A percentile compares a stretch with the other conserved stretches of the same genome.
These are phyloP conservation scores for Microthyrium microscopicum DNA, from an alignment of 2,329 filamentous ascomycete genomes.

Conservation along the genomic window DNA sequence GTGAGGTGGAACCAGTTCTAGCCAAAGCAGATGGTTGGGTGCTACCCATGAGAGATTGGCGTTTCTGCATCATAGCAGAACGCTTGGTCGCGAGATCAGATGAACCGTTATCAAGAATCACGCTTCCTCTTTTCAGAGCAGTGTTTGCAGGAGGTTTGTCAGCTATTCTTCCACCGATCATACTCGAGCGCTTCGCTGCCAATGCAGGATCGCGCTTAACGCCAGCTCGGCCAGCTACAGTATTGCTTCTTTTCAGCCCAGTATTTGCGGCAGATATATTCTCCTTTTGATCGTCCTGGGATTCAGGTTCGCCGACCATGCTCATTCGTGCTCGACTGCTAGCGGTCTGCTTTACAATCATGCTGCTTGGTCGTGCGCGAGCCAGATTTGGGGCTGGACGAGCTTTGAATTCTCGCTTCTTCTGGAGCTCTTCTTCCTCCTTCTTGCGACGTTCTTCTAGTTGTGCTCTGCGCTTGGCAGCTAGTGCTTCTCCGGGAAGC, in stretches of 20 bases:
- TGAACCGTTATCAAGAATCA: no score
- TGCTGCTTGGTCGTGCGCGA: constrained; percentile 16
- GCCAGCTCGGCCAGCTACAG: constrained; percentile 2
- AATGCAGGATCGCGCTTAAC: neutral
- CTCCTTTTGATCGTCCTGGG: constrained; percentile 3
- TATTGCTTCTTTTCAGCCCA: constrained; percentile 4
- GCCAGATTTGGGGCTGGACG: constrained; percentile 22
- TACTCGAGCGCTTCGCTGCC: constrained; percentile 1
- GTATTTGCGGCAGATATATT: neutral
- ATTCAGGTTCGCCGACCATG: constrained; percentile 12
- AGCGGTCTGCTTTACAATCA: constrained; percentile 28
- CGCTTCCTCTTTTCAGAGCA: no score
- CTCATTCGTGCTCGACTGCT: constrained; percentile 28
- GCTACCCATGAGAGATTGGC: no score
- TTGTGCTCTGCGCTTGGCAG: constrained; percentile 34
- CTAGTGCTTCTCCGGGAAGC: constrained; percentile 35
- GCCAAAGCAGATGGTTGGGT: neutral
- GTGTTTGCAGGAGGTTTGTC: neutral
- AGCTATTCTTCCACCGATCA: neutral
- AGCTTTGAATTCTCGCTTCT: constrained; percentile 27
- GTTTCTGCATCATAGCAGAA: no score
- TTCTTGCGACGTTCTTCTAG: constrained; percentile 30
- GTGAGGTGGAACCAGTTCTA: neutral
- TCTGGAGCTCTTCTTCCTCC: constrained; percentile 23
- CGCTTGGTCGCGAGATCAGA: constrained; percentile 1